A percentile compares a stretch with the other conserved stretches of the same genome.
These are phyloP conservation scores for Nothophytophthora sp. DNA, from an alignment of 352 stramenopile genomes.

Conservation along the genomic window DNA sequence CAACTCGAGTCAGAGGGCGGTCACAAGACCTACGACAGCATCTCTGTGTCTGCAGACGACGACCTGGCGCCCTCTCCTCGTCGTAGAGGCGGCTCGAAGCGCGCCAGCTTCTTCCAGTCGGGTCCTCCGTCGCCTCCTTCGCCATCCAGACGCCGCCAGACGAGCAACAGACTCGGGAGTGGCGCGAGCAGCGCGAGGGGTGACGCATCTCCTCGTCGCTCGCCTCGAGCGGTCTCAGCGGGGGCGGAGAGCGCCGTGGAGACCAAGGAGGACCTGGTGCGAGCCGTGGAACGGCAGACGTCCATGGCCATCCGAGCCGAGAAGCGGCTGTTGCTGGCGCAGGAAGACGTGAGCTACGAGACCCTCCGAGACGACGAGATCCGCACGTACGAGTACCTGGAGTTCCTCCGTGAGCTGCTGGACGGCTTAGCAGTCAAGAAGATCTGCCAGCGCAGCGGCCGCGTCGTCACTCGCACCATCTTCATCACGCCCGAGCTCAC, in stretches of 20 bases:
- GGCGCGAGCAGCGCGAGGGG: constrained; percentile 1
- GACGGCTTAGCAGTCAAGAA: constrained; percentile 67
- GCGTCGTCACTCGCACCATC: constrained; percentile 62
- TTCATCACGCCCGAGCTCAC: constrained; percentile 53
- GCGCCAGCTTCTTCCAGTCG: constrained; percentile 17
- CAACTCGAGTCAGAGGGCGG: constrained; percentile 10
- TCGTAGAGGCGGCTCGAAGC: no score
- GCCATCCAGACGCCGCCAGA: constrained; percentile 1
- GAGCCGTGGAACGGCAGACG: constrained; percentile 34
- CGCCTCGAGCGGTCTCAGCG: constrained; percentile 1
- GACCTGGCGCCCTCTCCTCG: no score
- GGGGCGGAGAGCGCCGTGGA: constrained; percentile 1
- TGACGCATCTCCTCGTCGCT: neutral
- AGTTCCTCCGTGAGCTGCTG: constrained; percentile 66
- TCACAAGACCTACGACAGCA: no score
- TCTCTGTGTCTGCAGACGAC: no score
- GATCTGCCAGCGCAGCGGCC: constrained; percentile 59
- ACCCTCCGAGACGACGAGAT: constrained; percentile 65
- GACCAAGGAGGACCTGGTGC: constrained; percentile 33
- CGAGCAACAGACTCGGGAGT: constrained; percentile 7
- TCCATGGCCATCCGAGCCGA: constrained; percentile 48
- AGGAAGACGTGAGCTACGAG: constrained; percentile 66
- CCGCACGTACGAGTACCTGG: constrained; percentile 68
- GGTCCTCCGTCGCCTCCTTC: constrained; percentile 7
- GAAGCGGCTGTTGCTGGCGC: constrained; percentile 43